These are phyloP conservation scores for Phaeosphaeriaceae sp. DNA, from an alignment of 2,329 filamentous ascomycete species.

Conservation along the genomic window DNA sequence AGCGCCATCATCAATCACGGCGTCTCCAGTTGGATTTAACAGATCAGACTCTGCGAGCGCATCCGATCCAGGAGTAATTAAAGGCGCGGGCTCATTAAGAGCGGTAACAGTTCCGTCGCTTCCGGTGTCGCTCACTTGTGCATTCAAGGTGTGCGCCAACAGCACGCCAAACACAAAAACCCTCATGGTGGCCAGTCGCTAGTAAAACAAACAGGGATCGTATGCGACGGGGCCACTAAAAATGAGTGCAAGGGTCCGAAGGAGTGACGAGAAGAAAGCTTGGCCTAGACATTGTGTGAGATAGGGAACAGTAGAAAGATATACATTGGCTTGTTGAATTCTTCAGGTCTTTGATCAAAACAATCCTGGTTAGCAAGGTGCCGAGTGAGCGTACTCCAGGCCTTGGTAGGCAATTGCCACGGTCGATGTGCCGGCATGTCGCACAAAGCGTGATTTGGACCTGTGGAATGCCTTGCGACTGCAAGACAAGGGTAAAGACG, in stretches of 20 bases:
- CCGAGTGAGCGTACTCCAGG: neutral
- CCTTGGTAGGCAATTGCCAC: neutral
- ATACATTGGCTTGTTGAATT: slow-evolving; percentile 28
- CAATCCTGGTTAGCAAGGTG: slow-evolving; percentile 11
- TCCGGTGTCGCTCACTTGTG: slow-evolving; percentile 3
- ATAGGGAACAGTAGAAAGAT: slow-evolving; percentile 21
- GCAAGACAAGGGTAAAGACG: neutral
- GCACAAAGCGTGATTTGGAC: slow-evolving; percentile 5
- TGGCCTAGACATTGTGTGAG: slow-evolving; percentile 26
- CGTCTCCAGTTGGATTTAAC: neutral
- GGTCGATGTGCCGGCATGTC: slow-evolving; percentile 7
- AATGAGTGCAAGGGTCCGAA: slow-evolving; percentile 20
- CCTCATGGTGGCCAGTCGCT: slow-evolving; percentile 24
- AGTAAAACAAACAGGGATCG: slow-evolving; percentile 6
- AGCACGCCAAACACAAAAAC: slow-evolving; percentile 20
- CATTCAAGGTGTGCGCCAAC: slow-evolving; percentile 20
- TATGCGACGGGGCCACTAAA: slow-evolving; percentile 12
- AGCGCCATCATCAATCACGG: neutral
- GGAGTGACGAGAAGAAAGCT: slow-evolving; percentile 28
- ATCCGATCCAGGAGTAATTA: neutral
- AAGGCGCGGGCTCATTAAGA: neutral
- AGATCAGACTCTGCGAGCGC: neutral
- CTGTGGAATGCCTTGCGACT: slow-evolving; percentile 1
- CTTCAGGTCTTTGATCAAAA: slow-evolving; percentile 23
- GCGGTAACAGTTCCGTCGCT: neutral